Conservation (phyloP, 1,139 yeast species). For the Taphrina deformans region DNA sequence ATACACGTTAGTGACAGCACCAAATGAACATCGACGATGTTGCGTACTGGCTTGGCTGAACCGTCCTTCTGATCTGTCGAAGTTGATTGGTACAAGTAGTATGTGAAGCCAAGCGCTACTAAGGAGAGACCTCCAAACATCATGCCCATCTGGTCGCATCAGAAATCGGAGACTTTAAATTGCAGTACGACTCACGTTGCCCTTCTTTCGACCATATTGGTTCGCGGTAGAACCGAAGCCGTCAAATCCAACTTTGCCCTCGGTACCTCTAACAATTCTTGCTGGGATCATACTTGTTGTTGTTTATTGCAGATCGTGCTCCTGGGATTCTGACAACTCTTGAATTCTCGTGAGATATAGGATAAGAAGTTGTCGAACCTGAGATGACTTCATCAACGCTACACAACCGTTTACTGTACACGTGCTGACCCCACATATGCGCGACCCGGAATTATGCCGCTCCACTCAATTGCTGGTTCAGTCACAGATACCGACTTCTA, state of each 20-base stretch:
- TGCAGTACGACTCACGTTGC: slow-evolving; percentile 3
- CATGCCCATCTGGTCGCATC: slow-evolving; percentile 6
- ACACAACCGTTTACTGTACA: too few relatives aligned
- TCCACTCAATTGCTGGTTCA: too few relatives aligned
- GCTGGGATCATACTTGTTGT: slow-evolving; percentile 9
- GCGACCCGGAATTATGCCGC: background rate
- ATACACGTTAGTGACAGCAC: background rate
- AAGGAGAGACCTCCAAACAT: background rate
- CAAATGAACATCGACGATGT: background rate
- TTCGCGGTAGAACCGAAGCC: slow-evolving; percentile 30
- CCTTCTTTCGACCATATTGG: slow-evolving; percentile 21
- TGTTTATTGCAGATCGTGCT: too few relatives aligned
- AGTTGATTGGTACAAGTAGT: slow-evolving; percentile 10
- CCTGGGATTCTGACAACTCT: too few relatives aligned
- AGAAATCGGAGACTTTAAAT: background rate
- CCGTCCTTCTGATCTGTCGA: slow-evolving; percentile 22
- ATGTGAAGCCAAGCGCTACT: background rate
- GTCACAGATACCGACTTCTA: too few relatives aligned
- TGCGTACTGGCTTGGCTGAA: slow-evolving; percentile 23
- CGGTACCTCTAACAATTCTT: slow-evolving; percentile 22
- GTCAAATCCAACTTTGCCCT: slow-evolving; percentile 30
- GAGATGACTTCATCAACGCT: background rate
- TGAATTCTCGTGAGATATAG: too few relatives aligned
- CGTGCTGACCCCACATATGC: background rate
- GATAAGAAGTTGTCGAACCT: too few relatives aligned